These are phyloP conservation scores for Talaromyces amestolkiae DNA, from an alignment of 2,329 filamentous ascomycete genomes.

Conservation along the genomic window DNA sequence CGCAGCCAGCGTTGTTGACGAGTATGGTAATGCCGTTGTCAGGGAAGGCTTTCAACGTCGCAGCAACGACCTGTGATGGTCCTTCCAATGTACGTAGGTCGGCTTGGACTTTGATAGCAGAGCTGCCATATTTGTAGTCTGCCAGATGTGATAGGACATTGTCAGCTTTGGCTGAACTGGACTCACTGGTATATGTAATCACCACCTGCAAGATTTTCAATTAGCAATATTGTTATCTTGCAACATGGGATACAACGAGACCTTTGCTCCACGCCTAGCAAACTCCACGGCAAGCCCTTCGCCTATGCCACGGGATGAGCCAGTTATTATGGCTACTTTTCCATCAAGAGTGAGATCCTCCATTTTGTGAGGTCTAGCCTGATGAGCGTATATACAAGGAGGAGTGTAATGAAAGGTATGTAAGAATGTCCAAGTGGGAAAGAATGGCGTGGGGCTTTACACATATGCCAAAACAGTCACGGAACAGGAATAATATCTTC, in stretches of 20 bases:
- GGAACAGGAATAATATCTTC: not conserved
- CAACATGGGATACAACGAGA: constrained; percentile 13
- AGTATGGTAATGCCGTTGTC: constrained; percentile 20
- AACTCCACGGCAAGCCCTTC: constrained; percentile 49
- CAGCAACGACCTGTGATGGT: constrained; percentile 2
- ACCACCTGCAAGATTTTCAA: not conserved
- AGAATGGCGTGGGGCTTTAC: not conserved
- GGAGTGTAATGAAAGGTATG: not conserved
- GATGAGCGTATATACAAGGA: not conserved
- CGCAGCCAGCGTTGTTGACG: constrained; percentile 42
- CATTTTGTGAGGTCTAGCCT: not conserved
- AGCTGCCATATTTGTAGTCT: not conserved
- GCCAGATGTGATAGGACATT: not conserved
- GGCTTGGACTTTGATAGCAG: constrained; percentile 14
- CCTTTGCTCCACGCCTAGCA: constrained; percentile 46
- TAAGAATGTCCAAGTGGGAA: not conserved
- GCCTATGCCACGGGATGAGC: constrained; percentile 53
- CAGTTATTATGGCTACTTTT: constrained; percentile 50
- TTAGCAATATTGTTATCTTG: constrained; percentile 26
- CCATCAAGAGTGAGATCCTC: constrained; percentile 18
- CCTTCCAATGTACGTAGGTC: constrained; percentile 10
- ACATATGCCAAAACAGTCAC: not conserved
- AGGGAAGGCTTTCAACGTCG: constrained; percentile 4
- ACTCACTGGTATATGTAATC: constrained; percentile 1
- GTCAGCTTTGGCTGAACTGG: not conserved